A percentile compares a stretch with the other conserved stretches of the same genome.
These are phyloP conservation scores for Globisporangium lucens DNA, from an alignment of 352 stramenopile species.

Conservation along the genomic window DNA sequence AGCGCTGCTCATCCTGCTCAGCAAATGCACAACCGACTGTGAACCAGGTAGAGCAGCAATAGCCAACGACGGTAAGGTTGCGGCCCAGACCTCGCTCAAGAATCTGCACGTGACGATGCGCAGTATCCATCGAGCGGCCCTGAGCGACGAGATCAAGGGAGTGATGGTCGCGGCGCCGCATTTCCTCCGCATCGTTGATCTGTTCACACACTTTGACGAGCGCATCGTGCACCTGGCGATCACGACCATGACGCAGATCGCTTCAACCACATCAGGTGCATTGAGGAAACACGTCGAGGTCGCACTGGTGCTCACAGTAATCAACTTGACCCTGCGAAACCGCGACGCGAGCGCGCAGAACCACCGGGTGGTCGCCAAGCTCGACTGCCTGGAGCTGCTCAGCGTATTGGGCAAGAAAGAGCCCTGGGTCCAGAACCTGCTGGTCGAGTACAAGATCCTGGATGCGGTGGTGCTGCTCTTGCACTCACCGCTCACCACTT, in stretches of 20 bases:
- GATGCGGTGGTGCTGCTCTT: slow-evolving; percentile 43
- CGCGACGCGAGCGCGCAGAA: slow-evolving; percentile 14
- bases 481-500: slow-evolving; percentile 37
- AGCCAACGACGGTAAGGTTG: not conserved
- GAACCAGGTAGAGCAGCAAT: not conserved
- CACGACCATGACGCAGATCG: slow-evolving; percentile 36
- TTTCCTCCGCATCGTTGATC: slow-evolving; percentile 43
- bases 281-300: slow-evolving; percentile 34
- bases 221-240: slow-evolving; percentile 40
- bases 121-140: slow-evolving; percentile 25
- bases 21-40: slow-evolving; percentile 14
- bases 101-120: slow-evolving; percentile 30
- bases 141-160: slow-evolving; percentile 28
- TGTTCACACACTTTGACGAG: slow-evolving; percentile 40
- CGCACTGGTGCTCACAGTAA: slow-evolving; percentile 37
- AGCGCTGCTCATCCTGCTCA: slow-evolving; percentile 37
- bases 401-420: slow-evolving; percentile 45
- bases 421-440: slow-evolving; percentile 36
- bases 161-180: slow-evolving; percentile 34
- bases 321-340: slow-evolving; percentile 40
- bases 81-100: slow-evolving; percentile 15
- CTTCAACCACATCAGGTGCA: slow-evolving; percentile 3
- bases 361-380: slow-evolving; percentile 20
- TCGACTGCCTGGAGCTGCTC: slow-evolving; percentile 47
- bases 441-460: slow-evolving; percentile 52